Conservation (phyloP, 306 rosid genomes). For the Lupinus albus region DNA sequence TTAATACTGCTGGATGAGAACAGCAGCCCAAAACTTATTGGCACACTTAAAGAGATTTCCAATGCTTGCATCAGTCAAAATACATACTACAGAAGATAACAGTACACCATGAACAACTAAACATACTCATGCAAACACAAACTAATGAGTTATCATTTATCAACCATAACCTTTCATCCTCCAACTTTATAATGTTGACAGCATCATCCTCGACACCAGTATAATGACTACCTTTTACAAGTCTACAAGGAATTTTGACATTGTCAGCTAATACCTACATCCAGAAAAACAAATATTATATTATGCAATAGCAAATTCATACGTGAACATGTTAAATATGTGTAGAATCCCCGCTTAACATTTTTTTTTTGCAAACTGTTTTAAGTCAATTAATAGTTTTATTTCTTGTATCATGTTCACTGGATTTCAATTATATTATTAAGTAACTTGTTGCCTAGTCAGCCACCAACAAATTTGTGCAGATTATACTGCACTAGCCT, state of each 20-base stretch:
- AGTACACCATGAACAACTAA: background rate
- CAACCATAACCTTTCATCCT: constrained; percentile 80
- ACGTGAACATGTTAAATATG: constrained; percentile 14
- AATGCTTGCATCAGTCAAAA: constrained; percentile 31
- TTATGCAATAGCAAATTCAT: constrained; percentile 24
- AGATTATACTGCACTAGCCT: constrained; percentile 25
- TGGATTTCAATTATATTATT: background rate
- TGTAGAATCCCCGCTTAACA: constrained; percentile 4
- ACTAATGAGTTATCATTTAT: constrained; percentile 6
- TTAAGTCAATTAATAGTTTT: background rate
- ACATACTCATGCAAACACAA: constrained; percentile 1
- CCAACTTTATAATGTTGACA: constrained; percentile 86
- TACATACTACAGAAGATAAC: constrained; percentile 21
- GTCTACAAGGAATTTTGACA: constrained; percentile 94
- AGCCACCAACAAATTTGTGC: background rate
- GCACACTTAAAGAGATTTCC: constrained; percentile 11
- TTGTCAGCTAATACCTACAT: constrained; percentile 90
- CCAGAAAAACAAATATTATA: constrained; percentile 41
- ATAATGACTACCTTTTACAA: constrained; percentile 93
- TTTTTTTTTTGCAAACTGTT: constrained; percentile 5
- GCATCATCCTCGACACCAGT: constrained; percentile 98
- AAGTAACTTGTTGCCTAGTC: constrained; percentile 9
- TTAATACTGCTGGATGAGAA: constrained; percentile 40
- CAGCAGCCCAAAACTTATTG: constrained; percentile 20
- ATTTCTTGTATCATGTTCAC: constrained; percentile 5